These are phyloP conservation scores for Aureobasidium mangrovei DNA, from an alignment of 2,329 filamentous ascomycete species.

Conservation along the genomic window DNA sequence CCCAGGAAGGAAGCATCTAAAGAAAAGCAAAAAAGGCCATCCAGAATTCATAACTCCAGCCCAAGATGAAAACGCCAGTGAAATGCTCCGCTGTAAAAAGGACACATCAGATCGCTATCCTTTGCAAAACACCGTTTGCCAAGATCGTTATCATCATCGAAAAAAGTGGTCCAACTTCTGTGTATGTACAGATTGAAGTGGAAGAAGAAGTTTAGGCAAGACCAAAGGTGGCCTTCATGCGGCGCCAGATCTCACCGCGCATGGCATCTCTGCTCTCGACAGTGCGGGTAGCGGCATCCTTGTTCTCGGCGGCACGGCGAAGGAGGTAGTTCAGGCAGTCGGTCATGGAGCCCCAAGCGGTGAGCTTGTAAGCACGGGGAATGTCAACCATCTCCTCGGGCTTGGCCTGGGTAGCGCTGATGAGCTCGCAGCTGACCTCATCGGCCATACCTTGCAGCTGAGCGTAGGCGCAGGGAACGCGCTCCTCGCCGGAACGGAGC, in stretches of 20 bases:
- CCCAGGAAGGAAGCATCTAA: constrained; percentile 6
- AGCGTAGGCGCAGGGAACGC: constrained; percentile 52
- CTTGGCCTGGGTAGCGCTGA: constrained; percentile 36
- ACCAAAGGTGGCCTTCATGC: constrained; percentile 22
- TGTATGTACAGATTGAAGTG: too few species aligned
- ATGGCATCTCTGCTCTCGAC: constrained; percentile 44
- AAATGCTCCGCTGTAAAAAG: not conserved
- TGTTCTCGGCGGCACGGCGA: constrained; percentile 51
- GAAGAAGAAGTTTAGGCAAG: not conserved
- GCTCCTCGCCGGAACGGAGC: constrained; percentile 29
- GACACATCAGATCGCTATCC: not conserved
- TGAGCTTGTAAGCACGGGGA: constrained; percentile 46
- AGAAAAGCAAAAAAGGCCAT: not conserved
- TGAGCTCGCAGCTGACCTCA: constrained; percentile 60
- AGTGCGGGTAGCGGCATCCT: constrained; percentile 51
- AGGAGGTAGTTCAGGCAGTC: constrained; percentile 75
- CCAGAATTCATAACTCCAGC: not conserved
- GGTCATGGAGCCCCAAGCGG: constrained; percentile 47
- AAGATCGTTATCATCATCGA: not conserved
- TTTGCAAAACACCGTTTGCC: not conserved
- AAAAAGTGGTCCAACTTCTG: too few species aligned
- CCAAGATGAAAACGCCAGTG: not conserved
- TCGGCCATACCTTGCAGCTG: constrained; percentile 96
- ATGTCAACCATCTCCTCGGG: constrained; percentile 31
- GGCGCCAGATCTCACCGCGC: constrained; percentile 40